A percentile compares a stretch with the other conserved stretches of the same genome.
These are phyloP conservation scores for Fusarium bactridioides DNA, from an alignment of 2,329 filamentous ascomycete species.

Conservation along the genomic window DNA sequence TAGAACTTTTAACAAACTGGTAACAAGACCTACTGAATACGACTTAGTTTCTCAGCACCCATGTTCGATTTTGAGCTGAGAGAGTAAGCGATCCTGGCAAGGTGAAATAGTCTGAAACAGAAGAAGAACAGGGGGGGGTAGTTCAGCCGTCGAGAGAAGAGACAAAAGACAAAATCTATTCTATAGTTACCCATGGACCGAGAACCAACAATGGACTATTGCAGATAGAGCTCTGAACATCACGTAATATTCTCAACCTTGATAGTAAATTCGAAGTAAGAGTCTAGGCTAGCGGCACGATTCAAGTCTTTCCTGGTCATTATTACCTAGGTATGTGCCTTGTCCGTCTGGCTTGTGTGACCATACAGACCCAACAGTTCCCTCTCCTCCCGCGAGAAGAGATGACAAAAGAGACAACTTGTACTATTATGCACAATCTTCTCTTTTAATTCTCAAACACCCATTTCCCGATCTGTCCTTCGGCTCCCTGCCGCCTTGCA, in stretches of 20 bases:
- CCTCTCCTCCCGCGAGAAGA: conserved; percentile 31
- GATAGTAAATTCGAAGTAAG: not conserved
- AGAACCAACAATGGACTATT: not conserved
- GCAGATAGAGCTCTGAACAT: not conserved
- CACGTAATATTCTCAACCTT: not conserved
- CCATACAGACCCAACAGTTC: not conserved
- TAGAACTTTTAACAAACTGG: no score
- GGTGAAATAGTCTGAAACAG: conserved; percentile 5
- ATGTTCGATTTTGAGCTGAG: conserved; percentile 7
- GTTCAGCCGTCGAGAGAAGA: not conserved
- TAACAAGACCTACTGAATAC: not conserved
- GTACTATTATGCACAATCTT: not conserved
- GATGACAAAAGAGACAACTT: conserved; percentile 26
- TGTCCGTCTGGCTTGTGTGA: not conserved
- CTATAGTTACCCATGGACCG: not conserved
- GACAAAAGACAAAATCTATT: not conserved
- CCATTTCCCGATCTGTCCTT: conserved; percentile 18
- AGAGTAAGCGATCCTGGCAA: not conserved
- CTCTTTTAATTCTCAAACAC: conserved; percentile 8
- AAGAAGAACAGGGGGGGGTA: conserved; percentile 1
- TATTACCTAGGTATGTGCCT: not conserved
- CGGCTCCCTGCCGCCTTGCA: conserved; percentile 13
- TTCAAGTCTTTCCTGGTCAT: not conserved
- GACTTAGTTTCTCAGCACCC: not conserved
- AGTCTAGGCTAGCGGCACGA: not conserved